Conservation (phyloP, 805 yeast species). For the Saccharomycopsis sp. region DNA sequence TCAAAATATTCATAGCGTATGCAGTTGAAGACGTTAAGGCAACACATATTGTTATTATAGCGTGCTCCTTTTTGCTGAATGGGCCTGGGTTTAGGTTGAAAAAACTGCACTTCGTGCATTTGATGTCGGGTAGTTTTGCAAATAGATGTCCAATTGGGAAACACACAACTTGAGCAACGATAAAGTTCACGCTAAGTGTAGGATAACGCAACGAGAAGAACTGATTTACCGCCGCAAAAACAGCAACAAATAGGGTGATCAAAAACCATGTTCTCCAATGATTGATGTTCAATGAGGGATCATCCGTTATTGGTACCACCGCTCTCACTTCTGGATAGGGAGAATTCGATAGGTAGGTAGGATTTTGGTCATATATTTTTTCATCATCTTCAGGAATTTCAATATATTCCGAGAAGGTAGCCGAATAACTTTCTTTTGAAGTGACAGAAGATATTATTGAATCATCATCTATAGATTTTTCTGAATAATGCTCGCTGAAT, state of each 20-base stretch:
- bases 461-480: not conserved
- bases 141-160: conserved; percentile 47
- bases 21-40: conserved; percentile 30
- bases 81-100: conserved; percentile 42
- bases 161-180: conserved; percentile 52
- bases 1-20: conserved; percentile 29
- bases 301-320: conserved; percentile 53
- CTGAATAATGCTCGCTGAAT: not conserved
- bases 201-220: conserved; percentile 56
- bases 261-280: conserved; percentile 51
- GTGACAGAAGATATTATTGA: not conserved
- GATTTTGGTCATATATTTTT: conserved; percentile 7
- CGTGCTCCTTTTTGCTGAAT: conserved; percentile 47
- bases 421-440: not conserved
- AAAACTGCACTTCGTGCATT: conserved; percentile 22
- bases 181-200: conserved; percentile 40
- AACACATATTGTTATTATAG: conserved; percentile 42
- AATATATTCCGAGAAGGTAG: not conserved
- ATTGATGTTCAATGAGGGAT: conserved; percentile 41
- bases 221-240: conserved; percentile 54
- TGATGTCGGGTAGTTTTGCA: conserved; percentile 37
- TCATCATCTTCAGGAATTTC: conserved; percentile 17
- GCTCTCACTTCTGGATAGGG: conserved; percentile 50
- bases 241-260: conserved; percentile 44
- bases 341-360: conserved; percentile 9